Evolutionary conservation across 78 protist genomes (phyloP).

Genomic region (Dictyostelium intermedium): DNA sequence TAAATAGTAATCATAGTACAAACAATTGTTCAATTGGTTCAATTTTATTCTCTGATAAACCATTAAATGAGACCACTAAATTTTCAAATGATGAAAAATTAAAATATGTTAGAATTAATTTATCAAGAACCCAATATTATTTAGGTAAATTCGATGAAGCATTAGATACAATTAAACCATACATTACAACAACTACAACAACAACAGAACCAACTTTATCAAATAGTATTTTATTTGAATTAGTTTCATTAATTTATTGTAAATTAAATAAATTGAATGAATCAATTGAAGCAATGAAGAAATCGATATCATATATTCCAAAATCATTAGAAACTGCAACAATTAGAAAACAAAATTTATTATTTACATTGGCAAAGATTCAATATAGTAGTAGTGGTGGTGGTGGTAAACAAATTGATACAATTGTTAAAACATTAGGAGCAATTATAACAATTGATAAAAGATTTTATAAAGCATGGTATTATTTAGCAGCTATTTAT

Average conservation of each 20-base stretch:
- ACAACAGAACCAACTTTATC: not conserved
- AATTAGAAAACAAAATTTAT: slow-evolving; percentile 4
- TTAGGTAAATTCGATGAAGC: slow-evolving; percentile 2
- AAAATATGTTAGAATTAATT: slow-evolving; percentile 4
- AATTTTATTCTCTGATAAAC: not conserved
- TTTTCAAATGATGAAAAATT: slow-evolving; percentile 2
- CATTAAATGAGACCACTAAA: not conserved
- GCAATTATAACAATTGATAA: not conserved
- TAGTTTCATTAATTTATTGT: not conserved
- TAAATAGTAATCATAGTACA: not conserved
- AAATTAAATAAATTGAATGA: slow-evolving; percentile 3
- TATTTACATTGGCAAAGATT: slow-evolving; percentile 26
- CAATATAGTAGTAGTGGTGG: not conserved
- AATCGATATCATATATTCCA: not conserved
- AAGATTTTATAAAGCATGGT: not conserved
- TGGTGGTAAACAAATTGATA: not conserved
- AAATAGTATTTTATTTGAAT: slow-evolving; percentile 32
- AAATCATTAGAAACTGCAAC: not conserved
- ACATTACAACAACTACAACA: not conserved
- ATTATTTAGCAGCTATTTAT: slow-evolving; percentile 8
- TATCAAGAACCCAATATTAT: slow-evolving; percentile 32
- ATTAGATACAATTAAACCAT: not conserved
- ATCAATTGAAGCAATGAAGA: slow-evolving; percentile 8
- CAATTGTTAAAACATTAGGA: slow-evolving; percentile 4
- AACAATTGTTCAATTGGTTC: slow-evolving; percentile 7